Evolutionary conservation across 495 filamentous ascomycete genomes (phyloP), one percentile per base, ranked within the genome.

Genomic region (Cudoniella acicularis): DNA sequence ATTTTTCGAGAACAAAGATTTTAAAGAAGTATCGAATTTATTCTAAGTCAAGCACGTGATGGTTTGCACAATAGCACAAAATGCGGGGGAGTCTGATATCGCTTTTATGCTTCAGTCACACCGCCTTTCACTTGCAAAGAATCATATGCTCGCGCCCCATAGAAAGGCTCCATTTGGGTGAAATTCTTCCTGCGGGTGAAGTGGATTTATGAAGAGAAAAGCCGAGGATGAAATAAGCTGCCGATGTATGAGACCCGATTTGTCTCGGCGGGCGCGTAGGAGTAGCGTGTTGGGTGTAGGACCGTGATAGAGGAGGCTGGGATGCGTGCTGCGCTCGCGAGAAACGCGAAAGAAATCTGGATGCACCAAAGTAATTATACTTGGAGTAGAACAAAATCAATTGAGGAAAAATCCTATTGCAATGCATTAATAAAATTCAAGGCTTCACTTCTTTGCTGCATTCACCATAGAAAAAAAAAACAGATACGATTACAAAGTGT

Each of bases 251-350:
- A 61, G 51, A 61, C 62, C 57, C 54, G 54, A 61, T 61, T 61
- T 59, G 62, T 65, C 30, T 61, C 58, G 52, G 50, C 62, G 58
- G n/a, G 62, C 62, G 62, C 58, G 62, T 65, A 61, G 45, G 42
- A 54, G 26, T 3, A 27, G 21, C 26, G 23, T 27, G 26, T 46
- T 8, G 61, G 51, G 62, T 49, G 22, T 22, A 42, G 50, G 27
- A 10, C 42, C 45, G 51, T 25, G 43, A 21, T 24, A 13, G 52
- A 56, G 59, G 58, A 57, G 62, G 62, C 54, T 65, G 62, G 62
- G 58, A 52, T 56, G 42, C 30, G 30, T 36, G 30, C 4, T 36
- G 13, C 30, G 4, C 13, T 13, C 30, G 30, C 30, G 30, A 36
- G 13, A 36, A 36, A 36, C 30, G 30, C 30, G 30, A 36, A 36